Percentiles rank a stretch among this genome's conserved stretches.
Evolutionary conservation across 2,329 filamentous ascomycete species (phyloP).

Genomic region (Stagonosporopsis cucurbitacearum): DNA sequence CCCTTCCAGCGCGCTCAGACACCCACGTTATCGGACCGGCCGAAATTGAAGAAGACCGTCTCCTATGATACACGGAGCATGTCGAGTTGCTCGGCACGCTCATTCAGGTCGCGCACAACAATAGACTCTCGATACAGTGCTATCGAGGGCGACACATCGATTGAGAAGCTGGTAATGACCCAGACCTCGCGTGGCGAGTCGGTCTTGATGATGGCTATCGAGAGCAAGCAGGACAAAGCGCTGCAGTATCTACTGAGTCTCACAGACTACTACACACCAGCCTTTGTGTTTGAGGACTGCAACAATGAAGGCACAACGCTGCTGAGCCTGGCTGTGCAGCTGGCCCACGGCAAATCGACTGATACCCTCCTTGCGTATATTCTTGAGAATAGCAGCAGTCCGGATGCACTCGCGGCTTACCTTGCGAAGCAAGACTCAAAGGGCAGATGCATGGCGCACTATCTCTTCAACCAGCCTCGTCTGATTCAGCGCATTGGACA

Average conservation of each 20-base stretch:
- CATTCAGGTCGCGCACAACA: constrained; percentile 81
- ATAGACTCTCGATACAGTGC: constrained; percentile 68
- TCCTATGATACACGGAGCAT: constrained; percentile 89
- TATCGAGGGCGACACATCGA: constrained; percentile 84
- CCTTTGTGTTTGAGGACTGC: constrained; percentile 77
- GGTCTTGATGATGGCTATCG: constrained; percentile 66
- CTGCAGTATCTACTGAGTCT: constrained; percentile 81
- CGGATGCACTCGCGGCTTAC: constrained; percentile 69
- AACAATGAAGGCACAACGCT: constrained; percentile 91
- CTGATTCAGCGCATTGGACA: constrained; percentile 79
- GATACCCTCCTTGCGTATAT: constrained; percentile 77
- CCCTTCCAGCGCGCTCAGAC: constrained; percentile 76
- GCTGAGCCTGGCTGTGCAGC: constrained; percentile 87
- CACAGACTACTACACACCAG: constrained; percentile 74
- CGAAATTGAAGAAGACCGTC: constrained; percentile 74
- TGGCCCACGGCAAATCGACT: constrained; percentile 76
- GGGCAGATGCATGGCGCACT: constrained; percentile 91
- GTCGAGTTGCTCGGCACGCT: constrained; percentile 84
- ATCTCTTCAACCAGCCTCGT: constrained; percentile 87
- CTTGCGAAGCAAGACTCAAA: constrained; percentile 78
- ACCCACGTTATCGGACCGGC: constrained; percentile 54
- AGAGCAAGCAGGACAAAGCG: constrained; percentile 70
- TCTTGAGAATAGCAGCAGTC: constrained; percentile 59
- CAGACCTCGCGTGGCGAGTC: constrained; percentile 78
- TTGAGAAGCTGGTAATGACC: constrained; percentile 77